phyloP scores from a whole-genome alignment of 805 yeast genomes.

The Myxozyma geophila region DNA sequence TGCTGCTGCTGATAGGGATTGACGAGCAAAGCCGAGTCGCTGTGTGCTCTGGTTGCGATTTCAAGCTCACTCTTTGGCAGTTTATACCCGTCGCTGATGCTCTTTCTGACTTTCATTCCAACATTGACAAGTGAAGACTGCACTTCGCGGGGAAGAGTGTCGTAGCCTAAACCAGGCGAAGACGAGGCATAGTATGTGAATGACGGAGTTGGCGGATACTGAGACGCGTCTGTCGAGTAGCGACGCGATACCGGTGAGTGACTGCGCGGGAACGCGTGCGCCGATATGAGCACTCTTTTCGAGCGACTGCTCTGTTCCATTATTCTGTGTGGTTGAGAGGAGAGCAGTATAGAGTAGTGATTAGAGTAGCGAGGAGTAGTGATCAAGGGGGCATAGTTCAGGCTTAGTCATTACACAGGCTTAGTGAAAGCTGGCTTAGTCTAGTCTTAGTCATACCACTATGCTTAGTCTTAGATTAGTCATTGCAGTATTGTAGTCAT shows the following conservation, averaged over 20 bases:
- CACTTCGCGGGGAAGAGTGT: conserved; percentile 9
- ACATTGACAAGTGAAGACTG: conserved; percentile 30
- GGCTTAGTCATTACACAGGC: too few relatives aligned
- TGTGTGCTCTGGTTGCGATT: conserved; percentile 3
- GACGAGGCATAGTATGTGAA: conserved; percentile 21
- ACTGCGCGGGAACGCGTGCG: conserved; percentile 29
- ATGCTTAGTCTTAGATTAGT: too few relatives aligned
- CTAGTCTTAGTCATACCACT: too few relatives aligned
- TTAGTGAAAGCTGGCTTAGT: too few relatives aligned
- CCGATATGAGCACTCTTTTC: conserved; percentile 27
- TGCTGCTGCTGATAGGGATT: conserved; percentile 5
- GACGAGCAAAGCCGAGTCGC: conserved; percentile 14
- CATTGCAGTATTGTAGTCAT: too few relatives aligned
- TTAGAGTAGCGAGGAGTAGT: not conserved
- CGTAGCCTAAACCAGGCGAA: conserved; percentile 5
- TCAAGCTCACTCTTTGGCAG: conserved; percentile 7
- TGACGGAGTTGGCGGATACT: conserved; percentile 13
- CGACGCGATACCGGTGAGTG: conserved; percentile 30
- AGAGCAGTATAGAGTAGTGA: not conserved
- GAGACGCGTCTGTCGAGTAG: conserved; percentile 13
- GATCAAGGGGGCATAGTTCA: too few relatives aligned
- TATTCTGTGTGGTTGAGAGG: not conserved
- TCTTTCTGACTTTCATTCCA: conserved; percentile 36
- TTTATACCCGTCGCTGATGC: conserved; percentile 33
- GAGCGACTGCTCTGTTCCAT: conserved; percentile 6